Base-by-base conservation (phyloP, 2,329 filamentous ascomycete genomes). In the Aspergillus sp. region DNA sequence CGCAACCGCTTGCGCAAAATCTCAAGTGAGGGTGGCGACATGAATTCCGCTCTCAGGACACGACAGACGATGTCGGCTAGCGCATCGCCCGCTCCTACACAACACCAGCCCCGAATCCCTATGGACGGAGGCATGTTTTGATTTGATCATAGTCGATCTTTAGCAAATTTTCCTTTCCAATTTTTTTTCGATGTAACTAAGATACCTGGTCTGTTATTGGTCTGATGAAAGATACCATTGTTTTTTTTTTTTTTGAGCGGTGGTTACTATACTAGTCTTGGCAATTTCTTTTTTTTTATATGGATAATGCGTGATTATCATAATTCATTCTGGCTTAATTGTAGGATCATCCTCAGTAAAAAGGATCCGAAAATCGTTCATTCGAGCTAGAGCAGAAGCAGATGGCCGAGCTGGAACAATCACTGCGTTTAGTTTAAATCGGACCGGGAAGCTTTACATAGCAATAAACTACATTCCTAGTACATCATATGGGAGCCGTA, bases 21-120 rank as follows among this genome's bases (percentile, higher is more conserved):
- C 12, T 78, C 78, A 5, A 82, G 80, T 60, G 81, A 82, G 62
- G 79, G 80, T 22, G 79, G 75, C 19, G 79, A 75, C 52, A 67
- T 83, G 57, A 76, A 80, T n/a, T 4, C 27, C 17, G n/a, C 45
- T 22, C 30, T 5, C 34, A 74, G 73, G 47, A 76, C 79, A n/a
- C 69, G 77, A 27, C 75, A 78, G 56, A 75, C 77, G 53, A 66
- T 70, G 15, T 67, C 75, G 59, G 61, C 68, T 49, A 64, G 64
- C 5, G 24, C 54, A 20, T 64, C 64, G 47, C 70, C 73, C 2
- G 67, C 71, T 13, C 56, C 74, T n/a, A 70, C 73, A n/a, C 61
- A 70, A 19, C 66, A 70, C 27, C 68, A 70, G 19, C 70, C 68
- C 3, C 61, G 62, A 47, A 63, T 68, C 30, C 71, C 63, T 51